These are phyloP conservation scores for Hypoxylon lienhwacheense DNA, from an alignment of 495 filamentous ascomycete species.

Conservation along the genomic window DNA sequence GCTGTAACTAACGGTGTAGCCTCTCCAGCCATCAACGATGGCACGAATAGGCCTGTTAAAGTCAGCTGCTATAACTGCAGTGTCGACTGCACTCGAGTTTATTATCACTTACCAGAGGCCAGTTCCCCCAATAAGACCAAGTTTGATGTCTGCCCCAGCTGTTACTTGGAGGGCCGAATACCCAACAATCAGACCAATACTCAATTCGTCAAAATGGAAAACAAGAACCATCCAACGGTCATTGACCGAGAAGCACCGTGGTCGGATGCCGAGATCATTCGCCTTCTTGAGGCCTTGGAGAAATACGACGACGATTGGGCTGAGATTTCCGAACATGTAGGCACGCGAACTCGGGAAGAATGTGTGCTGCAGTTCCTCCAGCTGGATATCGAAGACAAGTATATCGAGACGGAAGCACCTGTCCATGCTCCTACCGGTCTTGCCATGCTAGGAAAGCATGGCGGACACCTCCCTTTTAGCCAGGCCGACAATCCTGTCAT, in stretches of 20 bases:
- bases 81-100: constrained; percentile 86
- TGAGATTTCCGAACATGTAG: constrained; percentile 85
- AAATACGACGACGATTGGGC: constrained; percentile 94
- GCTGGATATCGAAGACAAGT: constrained; percentile 87
- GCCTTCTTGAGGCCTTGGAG: constrained; percentile 87
- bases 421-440: constrained; percentile 60
- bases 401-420: constrained; percentile 73
- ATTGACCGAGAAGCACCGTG: constrained; percentile 81
- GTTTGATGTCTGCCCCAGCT: constrained; percentile 86
- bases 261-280: constrained; percentile 83
- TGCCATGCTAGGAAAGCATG: constrained; percentile 61
- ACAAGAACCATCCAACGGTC: constrained; percentile 71
- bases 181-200: constrained; percentile 69
- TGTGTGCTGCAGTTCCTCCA: constrained; percentile 95
- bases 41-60: constrained; percentile 59
- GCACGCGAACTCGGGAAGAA: constrained; percentile 89
- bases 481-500: constrained; percentile 93
- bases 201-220: constrained; percentile 86
- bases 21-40: constrained; percentile 48
- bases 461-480: constrained; percentile 79
- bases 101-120: constrained; percentile 80
- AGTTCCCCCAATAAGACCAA: constrained; percentile 62
- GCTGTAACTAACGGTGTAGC: constrained; percentile 60
- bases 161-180: constrained; percentile 78
- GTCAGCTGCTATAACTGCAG: constrained; percentile 88